Percentiles rank a stretch among this genome's conserved stretches.
Conservation (phyloP, 805 yeast genomes). For the Wickerhamomyces pijperi region DNA sequence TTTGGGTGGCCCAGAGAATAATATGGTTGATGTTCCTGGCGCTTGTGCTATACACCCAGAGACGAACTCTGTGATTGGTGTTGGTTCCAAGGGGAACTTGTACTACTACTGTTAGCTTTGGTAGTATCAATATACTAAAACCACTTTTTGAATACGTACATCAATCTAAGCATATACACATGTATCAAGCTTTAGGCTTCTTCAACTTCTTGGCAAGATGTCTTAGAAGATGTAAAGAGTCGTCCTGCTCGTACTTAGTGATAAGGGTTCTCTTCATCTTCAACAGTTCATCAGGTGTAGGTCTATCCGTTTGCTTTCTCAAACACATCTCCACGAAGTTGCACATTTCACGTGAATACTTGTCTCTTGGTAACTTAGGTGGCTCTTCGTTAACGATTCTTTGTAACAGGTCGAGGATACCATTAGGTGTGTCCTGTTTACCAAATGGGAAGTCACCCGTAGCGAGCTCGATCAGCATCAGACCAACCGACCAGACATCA, state of each 20-base stretch:
- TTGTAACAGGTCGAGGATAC: conserved; percentile 83
- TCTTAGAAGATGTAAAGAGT: conserved; percentile 24
- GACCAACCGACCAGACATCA: conserved; percentile 94
- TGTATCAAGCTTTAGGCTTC: conserved; percentile 2
- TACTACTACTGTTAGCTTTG: no score
- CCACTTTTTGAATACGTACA: no score
- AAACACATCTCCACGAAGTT: conserved; percentile 64
- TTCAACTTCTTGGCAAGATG: conserved; percentile 29
- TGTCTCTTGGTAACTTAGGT: conserved; percentile 48
- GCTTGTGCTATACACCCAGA: no score
- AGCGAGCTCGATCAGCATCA: conserved; percentile 81
- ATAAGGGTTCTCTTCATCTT: conserved; percentile 23
- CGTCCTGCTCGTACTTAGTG: conserved; percentile 22
- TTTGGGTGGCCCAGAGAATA: no score
- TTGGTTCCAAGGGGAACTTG: no score
- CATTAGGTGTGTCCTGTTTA: conserved; percentile 59
- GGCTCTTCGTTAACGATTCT: conserved; percentile 90
- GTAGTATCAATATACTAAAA: no score
- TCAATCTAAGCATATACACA: no score
- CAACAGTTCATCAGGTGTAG: conserved; percentile 63
- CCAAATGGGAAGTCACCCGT: conserved; percentile 76
- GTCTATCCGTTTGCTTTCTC: conserved; percentile 57
- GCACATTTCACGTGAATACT: conserved; percentile 36
- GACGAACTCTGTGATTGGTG: no score
- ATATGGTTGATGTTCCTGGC: no score